A percentile compares a stretch with the other conserved stretches of the same genome.
Conservation (phyloP, 495 filamentous ascomycete genomes). For the Penicillium dipodomyicola region DNA sequence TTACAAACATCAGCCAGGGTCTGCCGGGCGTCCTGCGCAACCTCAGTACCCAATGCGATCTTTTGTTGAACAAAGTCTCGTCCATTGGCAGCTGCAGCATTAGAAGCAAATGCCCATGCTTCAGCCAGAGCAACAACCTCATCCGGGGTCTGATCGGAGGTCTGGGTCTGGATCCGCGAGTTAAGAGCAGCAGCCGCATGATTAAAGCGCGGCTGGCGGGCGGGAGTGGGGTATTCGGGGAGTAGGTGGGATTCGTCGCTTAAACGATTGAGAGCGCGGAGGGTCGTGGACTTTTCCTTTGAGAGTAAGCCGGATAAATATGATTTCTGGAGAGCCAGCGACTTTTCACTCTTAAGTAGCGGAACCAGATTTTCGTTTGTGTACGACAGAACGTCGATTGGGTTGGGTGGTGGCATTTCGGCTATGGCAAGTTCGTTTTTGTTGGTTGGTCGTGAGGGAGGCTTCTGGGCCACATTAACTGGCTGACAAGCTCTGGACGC, state of each 20-base stretch:
- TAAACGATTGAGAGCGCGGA: conserved; percentile 56
- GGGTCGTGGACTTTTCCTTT: conserved; percentile 58
- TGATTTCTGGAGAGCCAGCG: conserved; percentile 60
- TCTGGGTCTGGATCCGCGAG: conserved; percentile 21
- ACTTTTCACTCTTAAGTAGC: conserved; percentile 60
- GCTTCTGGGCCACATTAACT: conserved; percentile 25
- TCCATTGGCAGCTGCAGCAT: conserved; percentile 36
- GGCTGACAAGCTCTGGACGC: conserved; percentile 40
- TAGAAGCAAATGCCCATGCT: conserved; percentile 51
- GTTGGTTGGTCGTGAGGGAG: conserved; percentile 29
- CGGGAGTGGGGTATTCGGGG: conserved; percentile 56
- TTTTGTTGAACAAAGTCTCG: conserved; percentile 42
- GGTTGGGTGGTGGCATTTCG: conserved; percentile 20
- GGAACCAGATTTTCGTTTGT: conserved; percentile 54
- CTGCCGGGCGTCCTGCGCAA: conserved; percentile 31
- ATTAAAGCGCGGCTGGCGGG: conserved; percentile 45
- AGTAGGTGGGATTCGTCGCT: conserved; percentile 69
- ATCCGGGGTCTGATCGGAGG: conserved; percentile 24
- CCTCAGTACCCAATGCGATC: conserved; percentile 33
- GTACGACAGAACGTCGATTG: conserved; percentile 49
- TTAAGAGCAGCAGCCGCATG: conserved; percentile 36
- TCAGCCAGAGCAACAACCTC: conserved; percentile 39
- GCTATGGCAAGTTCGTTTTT: conserved; percentile 16
- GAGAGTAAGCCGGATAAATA: conserved; percentile 57
- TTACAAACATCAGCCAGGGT: conserved; percentile 35